Evolutionary conservation across 768 basidiomycete genomes (phyloP), one percentile per base, ranked within the genome.

Genomic region (Sarcodon aspratus): DNA sequence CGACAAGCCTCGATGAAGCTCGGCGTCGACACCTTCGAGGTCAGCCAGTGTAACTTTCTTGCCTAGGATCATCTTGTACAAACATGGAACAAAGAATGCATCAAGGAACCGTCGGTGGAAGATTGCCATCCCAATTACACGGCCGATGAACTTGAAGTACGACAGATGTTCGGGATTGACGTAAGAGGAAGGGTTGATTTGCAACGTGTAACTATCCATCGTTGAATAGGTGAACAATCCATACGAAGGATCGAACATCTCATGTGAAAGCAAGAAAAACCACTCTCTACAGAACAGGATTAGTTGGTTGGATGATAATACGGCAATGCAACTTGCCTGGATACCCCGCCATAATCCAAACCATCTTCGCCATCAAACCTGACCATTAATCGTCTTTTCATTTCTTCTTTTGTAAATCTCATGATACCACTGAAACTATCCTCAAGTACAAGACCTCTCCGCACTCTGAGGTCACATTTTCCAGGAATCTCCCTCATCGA

Each of bases 371-470:
- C 82, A 17, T 86, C 84, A 49, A 89, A 89, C 57, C 69, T 80
- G 40, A 88, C 74, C 72, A 85, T 78, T 52, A 89, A 60, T 52
- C 81, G 66, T 61, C 78, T 76, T 61, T 82, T 85, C 53, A 89
- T 59, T 46, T 86, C 81, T 47, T 79, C 75, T 1, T 83, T 81
- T 31, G 77, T 78, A 53, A 84, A 68, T 15, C 78, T 79, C 91
- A 94, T 94, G 44, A 93, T 77, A 52, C 87, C 79, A 47, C 78
- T 72, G 62, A 85, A 95, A 59, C 82, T 85, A 57, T 94, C 92
- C 62, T 94, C 92, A 57, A 94, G 72, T 46, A 94, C 81, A 53
- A 82, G 79, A 40, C 73, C 78, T 36, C 92, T 76, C 48, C 89
- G 75, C 13, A 95, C 72, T 62, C 88, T 92, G 57, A 93, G 65